Percentiles rank a stretch among this genome's conserved stretches.
Conservation (phyloP, 2,329 filamentous ascomycete genomes). For the Aspergillus ruber region DNA sequence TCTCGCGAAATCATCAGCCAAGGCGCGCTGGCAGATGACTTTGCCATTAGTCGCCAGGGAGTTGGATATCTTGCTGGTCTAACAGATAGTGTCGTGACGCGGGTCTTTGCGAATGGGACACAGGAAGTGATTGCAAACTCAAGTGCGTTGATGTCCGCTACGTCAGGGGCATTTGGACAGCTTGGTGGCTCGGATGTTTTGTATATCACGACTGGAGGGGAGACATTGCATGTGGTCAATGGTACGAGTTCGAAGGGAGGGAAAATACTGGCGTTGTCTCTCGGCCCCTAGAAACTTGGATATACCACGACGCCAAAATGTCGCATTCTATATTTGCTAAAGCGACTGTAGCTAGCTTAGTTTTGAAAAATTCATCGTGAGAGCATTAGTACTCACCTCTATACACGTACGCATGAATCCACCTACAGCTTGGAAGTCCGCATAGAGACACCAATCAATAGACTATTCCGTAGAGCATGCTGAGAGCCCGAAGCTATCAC, state of each 20-base stretch:
- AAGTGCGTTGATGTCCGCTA: constrained; percentile 9
- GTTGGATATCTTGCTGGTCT: constrained; percentile 12
- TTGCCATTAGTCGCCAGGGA: constrained; percentile 9
- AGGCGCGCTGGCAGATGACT: constrained; percentile 10
- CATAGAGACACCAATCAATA: no score
- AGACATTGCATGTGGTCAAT: background rate
- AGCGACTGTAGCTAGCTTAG: no score
- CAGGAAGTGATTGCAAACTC: constrained; percentile 7
- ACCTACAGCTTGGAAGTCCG: no score
- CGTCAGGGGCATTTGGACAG: constrained; percentile 10
- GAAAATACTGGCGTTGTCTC: constrained; percentile 3
- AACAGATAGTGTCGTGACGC: constrained; percentile 8
- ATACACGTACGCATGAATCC: no score
- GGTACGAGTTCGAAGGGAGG: constrained; percentile 2
- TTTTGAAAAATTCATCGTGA: no score
- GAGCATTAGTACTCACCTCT: no score
- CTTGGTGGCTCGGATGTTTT: constrained; percentile 4
- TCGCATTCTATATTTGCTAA: no score
- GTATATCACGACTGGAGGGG: constrained; percentile 11
- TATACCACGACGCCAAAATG: no score
- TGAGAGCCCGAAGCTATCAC: no score
- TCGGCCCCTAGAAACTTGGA: background rate
- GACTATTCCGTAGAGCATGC: no score
- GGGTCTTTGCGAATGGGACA: constrained; percentile 1
- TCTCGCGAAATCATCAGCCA: constrained; percentile 9